Percentiles rank a stretch among this genome's conserved stretches.
Conservation (phyloP, 164 flowering plant genomes). For the Sedum album region DNA sequence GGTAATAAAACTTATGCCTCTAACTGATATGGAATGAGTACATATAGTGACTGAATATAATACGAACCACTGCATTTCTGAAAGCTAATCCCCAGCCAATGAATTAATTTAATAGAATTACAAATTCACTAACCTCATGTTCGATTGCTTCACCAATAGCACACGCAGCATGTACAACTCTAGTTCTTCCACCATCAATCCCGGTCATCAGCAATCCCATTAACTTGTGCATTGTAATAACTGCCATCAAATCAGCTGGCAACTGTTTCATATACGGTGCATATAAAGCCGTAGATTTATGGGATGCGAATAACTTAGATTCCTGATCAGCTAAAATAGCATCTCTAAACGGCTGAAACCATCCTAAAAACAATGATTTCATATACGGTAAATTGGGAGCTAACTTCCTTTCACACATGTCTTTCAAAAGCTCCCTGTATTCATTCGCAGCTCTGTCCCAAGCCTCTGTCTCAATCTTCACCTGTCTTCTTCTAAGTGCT, state of each 20-base stretch:
- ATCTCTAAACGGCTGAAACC: constrained; percentile 84
- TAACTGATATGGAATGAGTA: neutral
- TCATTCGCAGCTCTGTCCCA: constrained; percentile 85
- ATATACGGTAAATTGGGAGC: constrained; percentile 94
- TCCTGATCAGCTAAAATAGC: constrained; percentile 64
- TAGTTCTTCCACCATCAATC: constrained; percentile 44
- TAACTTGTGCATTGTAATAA: constrained; percentile 94
- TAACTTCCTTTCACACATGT: constrained; percentile 84
- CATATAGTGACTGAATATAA: neutral
- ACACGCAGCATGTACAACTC: constrained; percentile 78
- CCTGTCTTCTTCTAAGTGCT: constrained; percentile 54
- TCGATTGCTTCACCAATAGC: constrained; percentile 83
- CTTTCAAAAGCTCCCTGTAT: constrained; percentile 67
- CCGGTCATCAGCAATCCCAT: constrained; percentile 79
- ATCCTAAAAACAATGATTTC: constrained; percentile 89
- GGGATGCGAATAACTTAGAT: constrained; percentile 34
- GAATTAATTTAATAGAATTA: neutral
- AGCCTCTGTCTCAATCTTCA: constrained; percentile 82
- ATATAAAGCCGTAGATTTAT: constrained; percentile 22
- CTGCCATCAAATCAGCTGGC: constrained; percentile 91
- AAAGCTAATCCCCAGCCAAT: neutral
- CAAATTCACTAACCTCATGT: constrained; percentile 63
- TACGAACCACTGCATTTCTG: neutral
- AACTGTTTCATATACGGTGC: constrained; percentile 51
- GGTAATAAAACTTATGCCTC: neutral